Conservation (phyloP, 108 stramenopile species). For the Cylindrotheca fusiformis region DNA sequence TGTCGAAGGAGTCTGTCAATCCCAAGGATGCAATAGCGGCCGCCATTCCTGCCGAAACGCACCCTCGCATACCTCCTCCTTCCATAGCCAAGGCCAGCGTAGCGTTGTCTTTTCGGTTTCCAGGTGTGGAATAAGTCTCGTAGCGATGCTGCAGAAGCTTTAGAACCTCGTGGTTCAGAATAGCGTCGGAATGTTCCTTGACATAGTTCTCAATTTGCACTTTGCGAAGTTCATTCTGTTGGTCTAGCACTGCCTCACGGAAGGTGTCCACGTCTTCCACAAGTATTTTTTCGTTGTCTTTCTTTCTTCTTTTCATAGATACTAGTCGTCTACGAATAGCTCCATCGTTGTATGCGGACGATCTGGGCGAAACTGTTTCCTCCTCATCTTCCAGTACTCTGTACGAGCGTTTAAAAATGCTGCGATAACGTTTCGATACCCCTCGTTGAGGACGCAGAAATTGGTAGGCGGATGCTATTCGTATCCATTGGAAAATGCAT, state of each 20-base stretch:
- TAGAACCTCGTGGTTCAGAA: constrained; percentile 55
- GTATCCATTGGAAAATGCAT: too few relatives aligned
- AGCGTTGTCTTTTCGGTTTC: constrained; percentile 53
- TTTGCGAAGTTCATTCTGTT: constrained; percentile 2
- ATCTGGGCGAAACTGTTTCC: too few relatives aligned
- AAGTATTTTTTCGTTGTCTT: too few relatives aligned
- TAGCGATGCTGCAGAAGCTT: constrained; percentile 56
- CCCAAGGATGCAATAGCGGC: constrained; percentile 75
- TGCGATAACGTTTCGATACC: too few relatives aligned
- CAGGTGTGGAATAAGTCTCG: constrained; percentile 50
- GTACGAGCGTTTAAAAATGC: too few relatives aligned
- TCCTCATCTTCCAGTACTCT: too few relatives aligned
- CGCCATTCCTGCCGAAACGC: constrained; percentile 78
- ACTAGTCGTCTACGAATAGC: too few relatives aligned
- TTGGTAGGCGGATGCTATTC: too few relatives aligned
- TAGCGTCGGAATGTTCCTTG: constrained; percentile 14
- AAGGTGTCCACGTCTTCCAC: too few relatives aligned
- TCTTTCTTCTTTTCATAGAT: too few relatives aligned
- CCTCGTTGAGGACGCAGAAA: too few relatives aligned
- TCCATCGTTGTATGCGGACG: too few relatives aligned
- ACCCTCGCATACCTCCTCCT: constrained; percentile 81
- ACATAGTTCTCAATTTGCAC: constrained; percentile 4
- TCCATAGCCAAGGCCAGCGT: constrained; percentile 82
- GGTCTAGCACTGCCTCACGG: constrained; percentile 12
- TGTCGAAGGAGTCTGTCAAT: constrained; percentile 64